These are phyloP conservation scores for Betula pendula DNA, from an alignment of 306 rosid genomes.

Conservation along the genomic window DNA sequence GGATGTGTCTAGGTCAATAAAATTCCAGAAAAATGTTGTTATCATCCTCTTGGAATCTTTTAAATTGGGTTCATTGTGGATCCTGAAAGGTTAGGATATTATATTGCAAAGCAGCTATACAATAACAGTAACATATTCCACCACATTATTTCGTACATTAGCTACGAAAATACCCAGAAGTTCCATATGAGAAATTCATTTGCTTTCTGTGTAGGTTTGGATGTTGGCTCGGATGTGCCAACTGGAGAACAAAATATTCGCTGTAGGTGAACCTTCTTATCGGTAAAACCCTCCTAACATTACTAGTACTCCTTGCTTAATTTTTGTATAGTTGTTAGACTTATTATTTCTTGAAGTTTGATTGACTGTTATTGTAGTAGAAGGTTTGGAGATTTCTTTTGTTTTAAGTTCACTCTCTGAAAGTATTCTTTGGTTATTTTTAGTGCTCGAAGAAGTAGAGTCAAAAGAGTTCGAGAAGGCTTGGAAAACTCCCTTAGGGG, in stretches of 20 bases:
- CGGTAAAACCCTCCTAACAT: slow-evolving; percentile 51
- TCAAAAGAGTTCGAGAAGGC: slow-evolving; percentile 79
- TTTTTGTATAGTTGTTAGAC: slow-evolving; percentile 12
- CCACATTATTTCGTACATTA: not conserved
- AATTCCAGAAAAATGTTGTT: not conserved
- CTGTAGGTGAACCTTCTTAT: slow-evolving; percentile 91
- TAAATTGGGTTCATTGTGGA: not conserved
- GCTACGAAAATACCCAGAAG: not conserved
- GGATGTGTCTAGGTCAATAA: not conserved
- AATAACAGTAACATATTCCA: not conserved
- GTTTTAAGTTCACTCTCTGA: slow-evolving; percentile 5
- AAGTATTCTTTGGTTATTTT: slow-evolving; percentile 16
- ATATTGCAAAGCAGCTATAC: not conserved
- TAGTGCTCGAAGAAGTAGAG: slow-evolving; percentile 74
- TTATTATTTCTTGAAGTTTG: not conserved
- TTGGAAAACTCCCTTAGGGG: slow-evolving; percentile 78
- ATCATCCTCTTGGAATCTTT: not conserved
- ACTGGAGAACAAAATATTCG: slow-evolving; percentile 90
- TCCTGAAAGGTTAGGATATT: not conserved
- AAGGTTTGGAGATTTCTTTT: not conserved
- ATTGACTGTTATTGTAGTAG: slow-evolving; percentile 10
- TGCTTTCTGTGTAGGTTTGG: slow-evolving; percentile 66
- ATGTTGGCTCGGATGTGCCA: slow-evolving; percentile 98
- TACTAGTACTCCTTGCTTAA: slow-evolving; percentile 13
- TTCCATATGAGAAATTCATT: slow-evolving; percentile 18